Base-by-base conservation (phyloP, 306 rosid genomes). In the Quercus bicolor region DNA sequence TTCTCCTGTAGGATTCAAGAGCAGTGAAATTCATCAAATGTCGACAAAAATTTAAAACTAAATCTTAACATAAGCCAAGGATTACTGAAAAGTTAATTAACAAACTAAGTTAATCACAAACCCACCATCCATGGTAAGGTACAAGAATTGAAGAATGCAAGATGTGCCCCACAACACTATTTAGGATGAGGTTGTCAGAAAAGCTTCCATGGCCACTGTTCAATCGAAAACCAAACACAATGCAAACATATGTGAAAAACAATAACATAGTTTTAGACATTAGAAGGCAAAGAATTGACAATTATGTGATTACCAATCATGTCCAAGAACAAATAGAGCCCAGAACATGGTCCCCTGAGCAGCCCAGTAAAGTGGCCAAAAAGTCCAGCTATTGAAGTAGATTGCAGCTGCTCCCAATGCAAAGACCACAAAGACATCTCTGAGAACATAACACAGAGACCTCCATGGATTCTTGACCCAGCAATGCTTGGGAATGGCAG, bases 191-290 rank as follows among this genome's bases (percentile, higher is more conserved):
- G 74, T 78, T 90, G 85, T 90, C 68, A 19, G 99, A 96, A 90
- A 96, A 96, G 90, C 99, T 96, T 75, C 99, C 99, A 87, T 96
- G 99, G 65, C 99, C 99, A 76, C 98, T 96, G 85, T 78, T 74
- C 60, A 84, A 87, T 54, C 20, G 5, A 23, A 45, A 65, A 77
- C 64, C 16, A 52, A 75, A 13, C 2, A 53, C 68, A 77, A 69
- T 16, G 24, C n/a, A 69, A 23, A 40, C 6, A 6, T 11, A 4
- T 34, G 3, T 29, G 52, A 11, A 34, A 4, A 5, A 1, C 3
- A 45, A 2, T 8, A 11, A 70, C 19, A 43, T 19, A 23, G 19
- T 16, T 29, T 2, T 26, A 53, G 6, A 68, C 5, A 56, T 1
- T 14, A 2, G 65, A 14, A 52, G 70, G 40, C 70, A 64, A n/a